Base-by-base conservation (phyloP, 1,284 basidiomycete species). In the Polyporus tsugae region DNA sequence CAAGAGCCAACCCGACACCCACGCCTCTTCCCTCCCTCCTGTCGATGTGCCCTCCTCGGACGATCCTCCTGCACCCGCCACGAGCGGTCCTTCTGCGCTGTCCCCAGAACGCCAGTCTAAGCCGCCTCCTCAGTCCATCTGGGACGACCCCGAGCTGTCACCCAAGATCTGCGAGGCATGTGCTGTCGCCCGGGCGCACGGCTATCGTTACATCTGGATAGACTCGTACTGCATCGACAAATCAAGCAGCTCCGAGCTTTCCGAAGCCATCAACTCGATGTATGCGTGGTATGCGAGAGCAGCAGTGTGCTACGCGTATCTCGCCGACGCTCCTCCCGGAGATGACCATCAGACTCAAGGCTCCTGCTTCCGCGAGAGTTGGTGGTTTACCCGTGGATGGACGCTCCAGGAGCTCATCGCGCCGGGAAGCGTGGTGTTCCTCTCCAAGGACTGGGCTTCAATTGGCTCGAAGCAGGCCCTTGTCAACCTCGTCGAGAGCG, bases 191-290 rank as follows among this genome's bases (percentile, higher is more conserved):
- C 52, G 52, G 6, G 15, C 33, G 29, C 6, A 53, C 29, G 52
- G 52, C 25, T 53, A 49, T 19, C 6, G 10, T 2, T 53, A 41
- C 15, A 17, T 68, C 60, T 68, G 67, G 67, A 59, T 64, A 22
- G 63, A 68, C 46, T 59, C 67, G 17, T 65, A 60, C 53, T 68
- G 67, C 53, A 68, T 68, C 17, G 67, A 68, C 61, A 65, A 68
- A 52, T 17, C 46, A 1, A 49, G 46, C 46, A 49, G 46, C 10
- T 49, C 46, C 19, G 46, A 49, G 46, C 46, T 49, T 49, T 49
- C 67, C 42, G 67, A 68, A n/a, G 67, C 67, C 13, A 62, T 65
- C 60, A 65, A 64, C 44, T 68, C 63, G 6, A 64, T 42, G 60
- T 53, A 53, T 15, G 4, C 6, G 6, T 62, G 60, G 60, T 62